These are phyloP conservation scores for Areca catechu DNA, from an alignment of 176 grass and related monocot species.

Conservation along the genomic window DNA sequence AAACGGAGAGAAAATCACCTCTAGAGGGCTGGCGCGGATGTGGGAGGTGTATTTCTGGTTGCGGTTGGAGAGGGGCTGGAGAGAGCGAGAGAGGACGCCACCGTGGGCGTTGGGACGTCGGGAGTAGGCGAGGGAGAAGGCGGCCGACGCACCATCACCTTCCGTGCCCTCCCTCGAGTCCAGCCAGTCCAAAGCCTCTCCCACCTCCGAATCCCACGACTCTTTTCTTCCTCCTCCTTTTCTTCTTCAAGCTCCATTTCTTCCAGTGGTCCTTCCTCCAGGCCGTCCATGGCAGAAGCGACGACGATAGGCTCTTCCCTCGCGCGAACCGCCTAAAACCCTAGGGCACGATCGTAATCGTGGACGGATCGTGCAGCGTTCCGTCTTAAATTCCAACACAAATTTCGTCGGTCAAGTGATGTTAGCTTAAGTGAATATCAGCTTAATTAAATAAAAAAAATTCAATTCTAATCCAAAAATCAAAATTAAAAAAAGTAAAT, in stretches of 20 bases:
- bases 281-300: constrained; percentile 8
- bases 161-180: constrained; percentile 45
- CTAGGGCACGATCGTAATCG: too few species aligned
- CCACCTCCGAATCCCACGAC: constrained; percentile 63
- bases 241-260: too few species aligned
- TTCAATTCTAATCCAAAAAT: too few species aligned
- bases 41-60: constrained; percentile 68
- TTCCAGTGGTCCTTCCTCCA: neutral
- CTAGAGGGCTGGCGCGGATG: constrained; percentile 61
- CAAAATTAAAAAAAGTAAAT: too few species aligned
- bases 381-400: too few species aligned
- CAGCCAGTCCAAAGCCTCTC: constrained; percentile 63
- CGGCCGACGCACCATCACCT: constrained; percentile 20
- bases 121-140: constrained; percentile 18
- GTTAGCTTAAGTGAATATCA: too few species aligned
- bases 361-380: too few species aligned
- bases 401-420: too few species aligned
- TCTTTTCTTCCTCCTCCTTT: constrained; percentile 14
- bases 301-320: too few species aligned
- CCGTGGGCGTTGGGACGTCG: constrained; percentile 86
- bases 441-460: too few species aligned
- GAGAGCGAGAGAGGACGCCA: constrained; percentile 59
- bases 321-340: too few species aligned
- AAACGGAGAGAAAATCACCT: constrained; percentile 30
- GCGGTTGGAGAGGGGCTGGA: constrained; percentile 77